Conservation (phyloP, 2,329 filamentous ascomycete genomes). For the Monosporascus cannonballus region DNA sequence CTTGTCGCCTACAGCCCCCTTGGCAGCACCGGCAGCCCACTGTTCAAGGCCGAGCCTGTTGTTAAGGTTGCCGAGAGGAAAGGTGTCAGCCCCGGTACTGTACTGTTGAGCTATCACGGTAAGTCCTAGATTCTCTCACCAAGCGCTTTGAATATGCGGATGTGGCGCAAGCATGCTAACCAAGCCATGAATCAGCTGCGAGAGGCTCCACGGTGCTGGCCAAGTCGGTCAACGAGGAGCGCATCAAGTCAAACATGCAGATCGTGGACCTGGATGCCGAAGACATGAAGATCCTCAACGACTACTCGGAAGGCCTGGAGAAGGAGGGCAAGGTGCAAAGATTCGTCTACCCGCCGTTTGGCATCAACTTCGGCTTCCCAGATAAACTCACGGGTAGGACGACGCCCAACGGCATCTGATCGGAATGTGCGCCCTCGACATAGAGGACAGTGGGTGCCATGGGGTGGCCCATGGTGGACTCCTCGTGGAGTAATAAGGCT, state of each 20-base stretch:
- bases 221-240: slow-evolving; percentile 62
- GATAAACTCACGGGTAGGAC: slow-evolving; percentile 44
- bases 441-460: too few relatives aligned
- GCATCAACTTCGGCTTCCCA: slow-evolving; percentile 65
- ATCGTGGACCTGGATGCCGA: slow-evolving; percentile 57
- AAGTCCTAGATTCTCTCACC: slow-evolving; percentile 23
- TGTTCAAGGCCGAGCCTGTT: slow-evolving; percentile 57
- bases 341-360: slow-evolving; percentile 65
- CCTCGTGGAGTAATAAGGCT: too few relatives aligned
- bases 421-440: too few relatives aligned
- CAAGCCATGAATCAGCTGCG: slow-evolving; percentile 42
- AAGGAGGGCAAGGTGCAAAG: slow-evolving; percentile 48
- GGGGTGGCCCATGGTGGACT: too few relatives aligned
- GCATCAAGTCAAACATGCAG: slow-evolving; percentile 65
- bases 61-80: slow-evolving; percentile 60
- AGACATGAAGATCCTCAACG: slow-evolving; percentile 53
- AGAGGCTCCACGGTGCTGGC: slow-evolving; percentile 65
- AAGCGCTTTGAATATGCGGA: too few relatives aligned
- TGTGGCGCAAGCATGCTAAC: not conserved
- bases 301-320: slow-evolving; percentile 46
- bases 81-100: slow-evolving; percentile 51
- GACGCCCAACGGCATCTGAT: slow-evolving; percentile 20
- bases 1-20: slow-evolving; percentile 68
- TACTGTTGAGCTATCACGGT: slow-evolving; percentile 70
- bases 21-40: slow-evolving; percentile 57